Evolutionary conservation across 2,329 filamentous ascomycete species (phyloP), one percentile per base, ranked within the genome.

Genomic region (Trichophaea hybrida): DNA sequence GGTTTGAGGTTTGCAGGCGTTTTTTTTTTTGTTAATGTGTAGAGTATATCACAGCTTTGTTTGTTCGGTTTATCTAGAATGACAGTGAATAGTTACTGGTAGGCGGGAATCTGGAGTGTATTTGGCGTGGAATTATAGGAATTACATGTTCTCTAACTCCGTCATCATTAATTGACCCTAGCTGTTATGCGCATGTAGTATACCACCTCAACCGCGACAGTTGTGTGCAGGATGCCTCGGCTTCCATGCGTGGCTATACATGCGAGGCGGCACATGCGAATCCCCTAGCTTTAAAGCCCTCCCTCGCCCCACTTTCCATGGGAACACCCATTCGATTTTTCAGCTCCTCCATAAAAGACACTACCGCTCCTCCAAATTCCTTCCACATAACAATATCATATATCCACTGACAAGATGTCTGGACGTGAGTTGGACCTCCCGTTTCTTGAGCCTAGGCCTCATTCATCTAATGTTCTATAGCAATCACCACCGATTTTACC

Each of bases 401-500:
- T n/a, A n/a, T 35, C 51, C n/a, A 49, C 31, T 4, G 31, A 31
- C n/a, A 57, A 12, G 10, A 57, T 57, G 55, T 57, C 55, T 57
- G 55, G 55, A 49, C 38, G 55, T 57, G 35, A 57, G 55, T 57
- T 48, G 24, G 24, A 3, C 40, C 37, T 44, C 24, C 32, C 40
- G n/a, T 44, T 24, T 55, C n/a, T 15, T 4, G 10, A 5, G 35
- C n/a, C 7, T 6, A 17, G 48, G 6, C 12, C n/a, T 15, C 12
- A 50, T 50, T 50, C 10, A 4, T 50, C 10, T 52, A 13, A 35
- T 12, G 13, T 13, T 53, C 31, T n/a, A 43, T 15, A 66, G 64
- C 65, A 54, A 85, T 98, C 74, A 87, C 87, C 71, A 98, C 93
- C 57, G 83, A 87, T 67, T 78, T 90, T 70, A 98, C 93, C 69